These are phyloP conservation scores for Chimonanthus praecox DNA, from an alignment of 164 flowering plant genomes.

Conservation along the genomic window DNA sequence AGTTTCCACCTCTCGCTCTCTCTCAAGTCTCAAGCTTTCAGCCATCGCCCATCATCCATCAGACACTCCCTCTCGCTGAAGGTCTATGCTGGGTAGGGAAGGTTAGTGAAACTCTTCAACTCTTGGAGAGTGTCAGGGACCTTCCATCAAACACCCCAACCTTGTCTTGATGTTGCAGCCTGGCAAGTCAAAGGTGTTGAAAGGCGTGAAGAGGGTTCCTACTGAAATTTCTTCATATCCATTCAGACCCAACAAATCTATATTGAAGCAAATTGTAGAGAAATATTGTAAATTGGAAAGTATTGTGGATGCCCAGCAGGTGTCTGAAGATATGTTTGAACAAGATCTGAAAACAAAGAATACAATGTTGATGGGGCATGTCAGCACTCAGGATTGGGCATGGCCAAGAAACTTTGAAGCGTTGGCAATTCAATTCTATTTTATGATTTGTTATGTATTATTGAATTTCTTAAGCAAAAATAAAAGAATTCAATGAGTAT, in stretches of 20 bases:
- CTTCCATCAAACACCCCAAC: conserved; percentile 1
- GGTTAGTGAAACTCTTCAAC: conserved; percentile 15
- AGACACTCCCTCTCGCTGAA: background rate
- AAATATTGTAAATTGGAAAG: conserved; percentile 21
- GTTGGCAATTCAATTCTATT: no score
- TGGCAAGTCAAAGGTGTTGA: conserved; percentile 17
- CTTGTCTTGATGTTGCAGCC: conserved; percentile 19
- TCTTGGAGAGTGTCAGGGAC: conserved; percentile 15
- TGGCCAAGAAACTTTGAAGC: conserved; percentile 18
- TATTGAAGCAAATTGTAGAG: conserved; percentile 20
- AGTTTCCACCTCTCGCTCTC: no score
- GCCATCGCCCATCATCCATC: no score
- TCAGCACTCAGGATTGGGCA: conserved; percentile 10
- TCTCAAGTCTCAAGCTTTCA: no score
- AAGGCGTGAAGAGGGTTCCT: conserved; percentile 21
- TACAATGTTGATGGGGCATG: conserved; percentile 20
- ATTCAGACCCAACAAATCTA: background rate
- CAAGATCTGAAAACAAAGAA: conserved; percentile 24
- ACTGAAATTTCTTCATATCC: conserved; percentile 7
- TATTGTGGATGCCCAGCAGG: conserved; percentile 9
- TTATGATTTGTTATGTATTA: no score
- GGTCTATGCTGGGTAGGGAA: conserved; percentile 19
- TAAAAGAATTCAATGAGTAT: no score
- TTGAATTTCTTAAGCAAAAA: no score
- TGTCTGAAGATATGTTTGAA: conserved; percentile 26